Percentiles rank a stretch among this genome's conserved stretches.
These are phyloP conservation scores for Nannochloropsis salina DNA, from an alignment of 108 stramenopile genomes.

Conservation along the genomic window DNA sequence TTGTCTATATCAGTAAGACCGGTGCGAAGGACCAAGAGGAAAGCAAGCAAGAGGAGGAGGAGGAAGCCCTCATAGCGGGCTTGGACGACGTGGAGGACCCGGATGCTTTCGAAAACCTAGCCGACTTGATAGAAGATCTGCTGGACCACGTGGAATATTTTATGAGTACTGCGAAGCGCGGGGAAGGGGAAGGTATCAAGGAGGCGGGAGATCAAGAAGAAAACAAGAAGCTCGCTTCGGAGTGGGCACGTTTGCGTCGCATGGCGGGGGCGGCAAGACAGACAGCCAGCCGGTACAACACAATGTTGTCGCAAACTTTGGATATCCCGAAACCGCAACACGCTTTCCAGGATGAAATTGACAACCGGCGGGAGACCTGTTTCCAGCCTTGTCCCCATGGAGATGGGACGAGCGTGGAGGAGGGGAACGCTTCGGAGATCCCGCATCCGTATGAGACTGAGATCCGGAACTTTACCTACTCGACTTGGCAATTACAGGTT, in stretches of 20 bases:
- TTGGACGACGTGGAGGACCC: constrained; percentile 39
- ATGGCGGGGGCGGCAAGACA: constrained; percentile 35
- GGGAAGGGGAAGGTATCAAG: constrained; percentile 9
- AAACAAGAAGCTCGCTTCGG: constrained; percentile 22
- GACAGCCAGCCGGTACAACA: constrained; percentile 25
- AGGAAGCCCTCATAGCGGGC: constrained; percentile 31
- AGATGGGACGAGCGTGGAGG: constrained; percentile 21
- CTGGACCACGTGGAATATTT: constrained; percentile 41
- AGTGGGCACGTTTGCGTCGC: constrained; percentile 29
- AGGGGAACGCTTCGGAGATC: background rate
- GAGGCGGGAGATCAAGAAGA: background rate
- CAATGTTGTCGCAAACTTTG: constrained; percentile 35
- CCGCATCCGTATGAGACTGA: constrained; percentile 41
- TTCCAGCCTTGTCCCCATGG: constrained; percentile 45
- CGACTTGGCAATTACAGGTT: constrained; percentile 28
- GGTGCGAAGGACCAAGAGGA: constrained; percentile 33
- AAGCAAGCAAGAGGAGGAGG: constrained; percentile 30
- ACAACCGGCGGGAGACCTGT: constrained; percentile 49
- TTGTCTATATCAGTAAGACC: constrained; percentile 30
- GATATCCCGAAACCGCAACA: constrained; percentile 58
- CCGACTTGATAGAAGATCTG: constrained; percentile 32
- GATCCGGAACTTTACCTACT: constrained; percentile 37
- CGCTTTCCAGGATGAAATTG: constrained; percentile 39
- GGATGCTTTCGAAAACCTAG: constrained; percentile 38
- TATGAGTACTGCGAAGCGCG: constrained; percentile 23